Base-by-base conservation (phyloP, 345 rosid genomes). In the Eucalyptus pumila region DNA sequence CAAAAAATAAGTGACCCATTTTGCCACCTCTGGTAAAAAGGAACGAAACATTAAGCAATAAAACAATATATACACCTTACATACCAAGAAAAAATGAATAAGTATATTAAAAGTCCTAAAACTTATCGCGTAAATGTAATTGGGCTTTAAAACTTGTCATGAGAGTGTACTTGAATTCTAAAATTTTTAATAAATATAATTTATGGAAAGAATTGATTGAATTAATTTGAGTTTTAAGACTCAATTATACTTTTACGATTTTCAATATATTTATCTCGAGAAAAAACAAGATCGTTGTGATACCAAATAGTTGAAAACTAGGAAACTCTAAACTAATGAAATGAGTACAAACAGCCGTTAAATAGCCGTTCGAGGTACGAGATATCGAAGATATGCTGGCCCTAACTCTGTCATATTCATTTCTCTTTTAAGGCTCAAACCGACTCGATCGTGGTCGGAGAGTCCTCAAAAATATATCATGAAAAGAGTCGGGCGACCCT, bases 101-200 rank as follows among this genome's bases (percentile, higher is more conserved):
- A n/a, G n/a, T n/a, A 48, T 1, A 2, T 2, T 48, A 56, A 56
- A 56, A 56, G 13, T 56, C 1, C 0, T 56, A 1, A 56, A 56
- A 56, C 13, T 56, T 56, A 56, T 52, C 4, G 0, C 0, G n/a
- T n/a, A 56, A 23, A 56, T 9, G 0, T 1, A 23, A 9, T 54
- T 9, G 1, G 23, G 3, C 2, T 54, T 0, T 56, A 21, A 23
- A 56, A 9, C 0, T 56, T 56, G 0, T 23, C 1, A 9, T 56
- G 6, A 56, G 0, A 24, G 2, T 24, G 3, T 2, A 24, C 1
- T 24, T 0, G 1, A 56, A 4, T 56, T 13, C 1, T 56, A 56
- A 56, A 23, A 23, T 0, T 24, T 24, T 56, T 24, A 24, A 56
- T 24, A 56, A 24, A 56, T 56, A 24, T 24, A 56, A 56, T 56